Evolutionary conservation across 805 yeast species (phyloP).

Genomic region (Zygoascus ofunaensis): DNA sequence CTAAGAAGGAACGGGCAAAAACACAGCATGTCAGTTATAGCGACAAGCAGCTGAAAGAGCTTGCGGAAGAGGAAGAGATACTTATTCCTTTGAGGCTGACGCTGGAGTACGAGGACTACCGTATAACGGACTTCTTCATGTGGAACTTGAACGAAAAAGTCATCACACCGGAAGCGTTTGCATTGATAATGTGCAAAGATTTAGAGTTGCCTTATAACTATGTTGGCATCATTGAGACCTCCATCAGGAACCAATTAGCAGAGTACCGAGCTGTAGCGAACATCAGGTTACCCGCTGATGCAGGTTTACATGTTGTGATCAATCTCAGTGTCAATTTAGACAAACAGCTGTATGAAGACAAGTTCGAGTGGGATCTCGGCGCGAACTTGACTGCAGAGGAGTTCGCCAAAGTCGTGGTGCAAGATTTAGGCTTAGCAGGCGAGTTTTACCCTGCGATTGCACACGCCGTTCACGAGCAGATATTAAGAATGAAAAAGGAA

Average conservation of each 20-base stretch:
- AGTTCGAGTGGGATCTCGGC: constrained; percentile 84
- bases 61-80: constrained; percentile 35
- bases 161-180: constrained; percentile 65
- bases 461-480: constrained; percentile 73
- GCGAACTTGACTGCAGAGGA: constrained; percentile 59
- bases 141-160: constrained; percentile 64
- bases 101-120: constrained; percentile 46
- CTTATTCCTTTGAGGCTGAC: constrained; percentile 60
- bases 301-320: constrained; percentile 64
- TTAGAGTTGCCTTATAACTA: constrained; percentile 62
- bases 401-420: constrained; percentile 74
- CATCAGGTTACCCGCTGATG: constrained; percentile 58
- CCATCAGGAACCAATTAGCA: constrained; percentile 73
- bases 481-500: constrained; percentile 70
- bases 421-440: constrained; percentile 71
- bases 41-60: constrained; percentile 30
- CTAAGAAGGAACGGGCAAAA: constrained; percentile 33
- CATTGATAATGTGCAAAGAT: constrained; percentile 70
- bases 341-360: constrained; percentile 78
- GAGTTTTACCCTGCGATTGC: constrained; percentile 89
- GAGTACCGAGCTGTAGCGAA: constrained; percentile 58
- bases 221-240: constrained; percentile 54
- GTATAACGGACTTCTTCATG: constrained; percentile 57
- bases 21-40: constrained; percentile 32
- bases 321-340: constrained; percentile 76